A percentile compares a stretch with the other conserved stretches of the same genome.
Evolutionary conservation across 768 basidiomycete species (phyloP).

Genomic region (Podaxis sp.): DNA sequence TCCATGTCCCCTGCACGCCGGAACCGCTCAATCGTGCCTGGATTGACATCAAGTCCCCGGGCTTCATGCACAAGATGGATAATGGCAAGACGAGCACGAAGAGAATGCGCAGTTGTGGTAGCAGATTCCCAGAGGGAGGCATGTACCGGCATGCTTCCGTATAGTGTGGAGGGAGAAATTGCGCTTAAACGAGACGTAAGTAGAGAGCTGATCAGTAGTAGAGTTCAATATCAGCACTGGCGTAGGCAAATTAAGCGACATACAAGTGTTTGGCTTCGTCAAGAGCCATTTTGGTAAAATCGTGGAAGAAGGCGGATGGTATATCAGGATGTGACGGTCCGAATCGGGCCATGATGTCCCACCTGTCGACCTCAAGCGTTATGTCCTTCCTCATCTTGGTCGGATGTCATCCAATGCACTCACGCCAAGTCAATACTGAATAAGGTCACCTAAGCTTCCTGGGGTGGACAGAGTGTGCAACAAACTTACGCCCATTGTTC

Average conservation of each 20-base stretch:
- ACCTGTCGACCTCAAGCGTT: constrained; percentile 32
- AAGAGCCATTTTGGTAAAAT: constrained; percentile 80
- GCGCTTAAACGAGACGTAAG: constrained; percentile 57
- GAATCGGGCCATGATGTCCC: constrained; percentile 83
- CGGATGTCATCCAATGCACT: constrained; percentile 19
- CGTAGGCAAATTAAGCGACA: constrained; percentile 6
- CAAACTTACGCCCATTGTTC: constrained; percentile 82
- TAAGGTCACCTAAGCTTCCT: not conserved
- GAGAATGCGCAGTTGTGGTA: constrained; percentile 56
- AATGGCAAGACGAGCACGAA: constrained; percentile 72
- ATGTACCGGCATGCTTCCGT: constrained; percentile 72
- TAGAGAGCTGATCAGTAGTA: constrained; percentile 35
- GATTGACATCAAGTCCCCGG: constrained; percentile 80
- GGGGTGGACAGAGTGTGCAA: not conserved
- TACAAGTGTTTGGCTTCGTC: constrained; percentile 86
- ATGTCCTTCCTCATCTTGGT: not conserved
- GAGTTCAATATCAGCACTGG: not conserved
- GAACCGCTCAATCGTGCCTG: constrained; percentile 71
- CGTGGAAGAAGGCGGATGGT: constrained; percentile 72
- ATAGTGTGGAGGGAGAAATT: constrained; percentile 61
- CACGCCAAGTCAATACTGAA: constrained; percentile 70
- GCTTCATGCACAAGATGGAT: constrained; percentile 87
- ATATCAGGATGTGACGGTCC: constrained; percentile 54
- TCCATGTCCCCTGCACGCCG: constrained; percentile 60
- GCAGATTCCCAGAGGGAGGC: constrained; percentile 81